These are phyloP conservation scores for Canavalia ensiformis DNA, from an alignment of 306 rosid species.

Conservation along the genomic window DNA sequence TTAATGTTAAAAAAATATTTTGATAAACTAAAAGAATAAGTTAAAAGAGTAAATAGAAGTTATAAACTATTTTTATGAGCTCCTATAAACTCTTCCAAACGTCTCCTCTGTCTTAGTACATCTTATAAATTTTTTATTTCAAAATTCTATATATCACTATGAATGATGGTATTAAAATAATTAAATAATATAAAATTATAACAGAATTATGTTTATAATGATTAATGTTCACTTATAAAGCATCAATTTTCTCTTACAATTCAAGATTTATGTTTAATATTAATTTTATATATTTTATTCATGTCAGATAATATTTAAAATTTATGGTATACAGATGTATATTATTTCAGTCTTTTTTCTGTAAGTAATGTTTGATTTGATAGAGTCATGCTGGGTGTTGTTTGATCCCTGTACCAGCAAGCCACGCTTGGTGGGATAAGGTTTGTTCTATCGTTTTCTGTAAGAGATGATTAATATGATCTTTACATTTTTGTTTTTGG, in stretches of 20 bases:
- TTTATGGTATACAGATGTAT: not conserved
- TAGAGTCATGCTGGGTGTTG: not conserved
- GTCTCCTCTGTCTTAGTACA: not conserved
- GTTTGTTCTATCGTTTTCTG: not conserved
- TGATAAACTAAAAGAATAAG: too few relatives aligned
- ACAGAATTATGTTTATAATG: not conserved
- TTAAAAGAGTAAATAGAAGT: too few relatives aligned
- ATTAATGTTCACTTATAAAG: not conserved
- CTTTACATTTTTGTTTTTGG: constrained; percentile 16
- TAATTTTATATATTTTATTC: not conserved
- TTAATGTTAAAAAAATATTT: too few relatives aligned
- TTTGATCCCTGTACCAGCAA: not conserved
- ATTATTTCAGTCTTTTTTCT: not conserved
- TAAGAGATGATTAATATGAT: not conserved
- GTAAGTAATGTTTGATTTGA: not conserved
- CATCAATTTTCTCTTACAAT: not conserved
- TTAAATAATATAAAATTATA: not conserved
- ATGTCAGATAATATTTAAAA: not conserved
- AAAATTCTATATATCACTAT: too few relatives aligned
- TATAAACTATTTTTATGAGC: too few relatives aligned
- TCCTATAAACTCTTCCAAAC: too few relatives aligned
- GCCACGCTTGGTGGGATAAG: not conserved
- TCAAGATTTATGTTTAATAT: not conserved
- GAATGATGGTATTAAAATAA: not conserved
- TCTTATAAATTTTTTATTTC: too few relatives aligned